Conservation (phyloP, 768 basidiomycete species). For the Hypholoma sublateritium region DNA sequence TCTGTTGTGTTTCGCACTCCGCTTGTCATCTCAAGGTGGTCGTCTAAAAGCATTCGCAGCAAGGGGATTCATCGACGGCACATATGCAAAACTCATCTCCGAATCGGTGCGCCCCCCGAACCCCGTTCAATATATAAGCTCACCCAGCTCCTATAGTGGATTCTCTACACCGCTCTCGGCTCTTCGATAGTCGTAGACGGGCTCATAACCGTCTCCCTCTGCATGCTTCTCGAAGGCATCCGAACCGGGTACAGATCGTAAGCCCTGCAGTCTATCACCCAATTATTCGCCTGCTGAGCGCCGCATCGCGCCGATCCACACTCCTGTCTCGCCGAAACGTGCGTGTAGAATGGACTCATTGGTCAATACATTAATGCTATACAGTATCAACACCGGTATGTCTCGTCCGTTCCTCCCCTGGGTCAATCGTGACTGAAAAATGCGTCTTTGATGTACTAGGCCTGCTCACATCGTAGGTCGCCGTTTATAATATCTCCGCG, state of each 20-base stretch:
- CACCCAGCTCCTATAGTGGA: constrained; percentile 12
- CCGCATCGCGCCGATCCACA: too few species aligned
- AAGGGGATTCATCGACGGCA: constrained; percentile 19
- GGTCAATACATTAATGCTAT: constrained; percentile 23
- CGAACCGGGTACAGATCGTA: constrained; percentile 24
- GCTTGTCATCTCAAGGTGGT: background rate
- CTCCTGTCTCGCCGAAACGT: background rate
- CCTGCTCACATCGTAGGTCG: constrained; percentile 22
- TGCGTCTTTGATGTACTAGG: constrained; percentile 6
- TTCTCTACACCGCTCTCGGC: constrained; percentile 22
- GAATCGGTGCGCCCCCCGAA: constrained; percentile 16
- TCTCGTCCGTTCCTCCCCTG: background rate
- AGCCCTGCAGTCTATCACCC: background rate
- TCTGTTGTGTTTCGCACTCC: background rate
- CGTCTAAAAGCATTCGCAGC: constrained; percentile 10
- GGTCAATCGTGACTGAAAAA: background rate
- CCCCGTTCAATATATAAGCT: background rate
- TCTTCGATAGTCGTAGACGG: constrained; percentile 21
- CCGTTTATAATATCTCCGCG: background rate
- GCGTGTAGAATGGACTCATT: constrained; percentile 20
- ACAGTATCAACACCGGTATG: constrained; percentile 25
- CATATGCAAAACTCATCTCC: constrained; percentile 15
- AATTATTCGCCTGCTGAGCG: background rate
- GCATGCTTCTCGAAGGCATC: constrained; percentile 17
- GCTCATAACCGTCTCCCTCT: constrained; percentile 22